phyloP scores from a whole-genome alignment of 75 land plant species.

The Azolla pinnata region DNA sequence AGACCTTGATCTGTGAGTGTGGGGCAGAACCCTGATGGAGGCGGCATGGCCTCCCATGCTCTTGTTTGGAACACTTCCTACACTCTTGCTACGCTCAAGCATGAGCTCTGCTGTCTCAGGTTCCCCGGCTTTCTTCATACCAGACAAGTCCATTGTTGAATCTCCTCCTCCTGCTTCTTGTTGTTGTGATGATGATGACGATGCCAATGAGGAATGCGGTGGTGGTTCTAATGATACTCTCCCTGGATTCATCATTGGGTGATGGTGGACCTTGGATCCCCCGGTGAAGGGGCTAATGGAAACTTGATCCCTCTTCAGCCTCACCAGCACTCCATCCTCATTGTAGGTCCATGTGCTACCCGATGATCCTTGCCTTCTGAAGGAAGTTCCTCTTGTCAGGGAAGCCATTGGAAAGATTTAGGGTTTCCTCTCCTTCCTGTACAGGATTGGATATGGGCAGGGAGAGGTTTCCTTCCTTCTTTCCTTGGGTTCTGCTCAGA shows the following conservation, averaged over 20 bases:
- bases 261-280: too few relatives aligned
- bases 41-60: too few relatives aligned
- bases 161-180: too few relatives aligned
- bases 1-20: background rate
- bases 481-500: too few relatives aligned
- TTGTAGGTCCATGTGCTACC: conserved; percentile 13
- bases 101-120: too few relatives aligned
- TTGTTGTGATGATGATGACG: background rate
- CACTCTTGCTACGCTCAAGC: background rate
- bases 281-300: too few relatives aligned
- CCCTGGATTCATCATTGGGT: background rate
- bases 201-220: background rate
- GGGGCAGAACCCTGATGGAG: background rate
- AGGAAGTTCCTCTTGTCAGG: conserved; percentile 15
- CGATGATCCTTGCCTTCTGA: conserved; percentile 16
- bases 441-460: too few relatives aligned
- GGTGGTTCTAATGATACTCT: background rate
- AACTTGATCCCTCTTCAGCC: background rate
- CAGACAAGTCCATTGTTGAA: too few relatives aligned
- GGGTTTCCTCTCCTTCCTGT: too few relatives aligned
- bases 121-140: too few relatives aligned
- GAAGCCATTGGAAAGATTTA: conserved; percentile 6
- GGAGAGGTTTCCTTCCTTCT: too few relatives aligned
- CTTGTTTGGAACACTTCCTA: background rate
- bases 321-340: conserved; percentile 5